Evolutionary conservation across 805 yeast genomes (phyloP).

Genomic region (Ogataea ramenticola): DNA sequence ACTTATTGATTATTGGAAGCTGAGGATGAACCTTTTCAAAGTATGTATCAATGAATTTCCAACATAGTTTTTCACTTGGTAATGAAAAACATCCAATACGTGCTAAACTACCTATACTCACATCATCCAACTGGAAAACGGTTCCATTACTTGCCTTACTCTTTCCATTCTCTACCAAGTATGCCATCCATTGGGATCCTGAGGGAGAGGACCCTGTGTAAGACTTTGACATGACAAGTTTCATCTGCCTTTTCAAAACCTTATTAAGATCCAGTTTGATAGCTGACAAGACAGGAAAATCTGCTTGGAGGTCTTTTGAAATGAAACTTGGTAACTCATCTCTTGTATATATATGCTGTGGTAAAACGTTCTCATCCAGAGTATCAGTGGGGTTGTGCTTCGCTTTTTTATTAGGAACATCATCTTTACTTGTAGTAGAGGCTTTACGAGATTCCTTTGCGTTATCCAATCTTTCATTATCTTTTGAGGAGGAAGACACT

Average conservation of each 20-base stretch:
- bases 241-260: not conserved
- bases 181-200: not conserved
- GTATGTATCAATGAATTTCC: constrained; percentile 52
- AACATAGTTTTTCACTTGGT: constrained; percentile 58
- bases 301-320: not conserved
- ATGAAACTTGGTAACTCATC: not conserved
- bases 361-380: not conserved
- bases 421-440: too few relatives aligned
- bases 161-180: not conserved
- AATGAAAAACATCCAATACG: constrained; percentile 63
- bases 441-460: too few relatives aligned
- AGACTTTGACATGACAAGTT: not conserved
- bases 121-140: not conserved
- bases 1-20: constrained; percentile 61
- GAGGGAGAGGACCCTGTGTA: not conserved
- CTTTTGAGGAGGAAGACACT: too few relatives aligned
- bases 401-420: too few relatives aligned
- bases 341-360: not conserved
- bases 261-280: not conserved
- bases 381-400: too few relatives aligned
- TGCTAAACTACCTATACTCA: constrained; percentile 58
- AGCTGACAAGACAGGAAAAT: not conserved
- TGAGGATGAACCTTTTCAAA: constrained; percentile 63
- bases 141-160: not conserved
- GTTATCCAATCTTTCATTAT: too few relatives aligned